Conservation (phyloP, 768 basidiomycete species). For the Albatrellus ellisii region DNA sequence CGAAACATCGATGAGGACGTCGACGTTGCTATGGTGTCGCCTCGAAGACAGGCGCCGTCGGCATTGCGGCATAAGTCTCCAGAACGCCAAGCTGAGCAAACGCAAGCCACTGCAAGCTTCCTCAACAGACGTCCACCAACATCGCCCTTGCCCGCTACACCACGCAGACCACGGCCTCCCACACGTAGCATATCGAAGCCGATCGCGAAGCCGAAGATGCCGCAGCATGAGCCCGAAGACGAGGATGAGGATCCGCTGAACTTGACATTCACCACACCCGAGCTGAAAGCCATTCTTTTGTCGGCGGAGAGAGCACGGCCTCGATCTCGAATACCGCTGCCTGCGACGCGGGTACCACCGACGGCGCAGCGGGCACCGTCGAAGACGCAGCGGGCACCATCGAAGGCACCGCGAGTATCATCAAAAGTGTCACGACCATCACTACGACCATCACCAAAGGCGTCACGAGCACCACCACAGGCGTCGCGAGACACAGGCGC, state of each 20-base stretch:
- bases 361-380: not conserved
- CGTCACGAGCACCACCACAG: too few relatives aligned
- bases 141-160: conserved; percentile 48
- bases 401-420: too few relatives aligned
- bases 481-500: not conserved
- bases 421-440: too few relatives aligned
- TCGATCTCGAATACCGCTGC: too few relatives aligned
- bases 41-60: not conserved
- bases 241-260: conserved; percentile 9
- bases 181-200: conserved; percentile 20
- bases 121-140: conserved; percentile 50
- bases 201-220: not conserved
- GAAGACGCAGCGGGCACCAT: not conserved
- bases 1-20: not conserved
- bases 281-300: too few relatives aligned
- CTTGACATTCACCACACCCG: not conserved
- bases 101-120: conserved; percentile 16
- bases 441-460: too few relatives aligned
- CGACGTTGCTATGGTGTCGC: not conserved
- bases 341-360: not conserved
- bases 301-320: too few relatives aligned
- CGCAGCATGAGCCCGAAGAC: not conserved
- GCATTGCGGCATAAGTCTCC: not conserved
- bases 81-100: conserved; percentile 1
- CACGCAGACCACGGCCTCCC: conserved; percentile 46